A percentile compares a stretch with the other conserved stretches of the same genome.
Conservation (phyloP, 1,284 basidiomycete species). For the Puccinia polysora region DNA sequence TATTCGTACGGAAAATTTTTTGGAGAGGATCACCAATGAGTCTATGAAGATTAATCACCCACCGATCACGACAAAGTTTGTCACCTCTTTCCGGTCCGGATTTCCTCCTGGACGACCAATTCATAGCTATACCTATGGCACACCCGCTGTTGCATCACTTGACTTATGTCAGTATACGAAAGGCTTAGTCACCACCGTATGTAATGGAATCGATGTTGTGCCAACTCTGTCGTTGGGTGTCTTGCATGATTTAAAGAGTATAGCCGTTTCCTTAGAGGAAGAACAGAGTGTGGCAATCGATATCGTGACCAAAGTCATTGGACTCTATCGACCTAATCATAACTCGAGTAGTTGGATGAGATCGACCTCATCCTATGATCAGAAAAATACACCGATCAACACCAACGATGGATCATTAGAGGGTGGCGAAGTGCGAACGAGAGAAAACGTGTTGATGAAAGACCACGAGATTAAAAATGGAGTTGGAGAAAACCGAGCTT, state of each 20-base stretch:
- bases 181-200: conserved; percentile 56
- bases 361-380: conserved; percentile 7
- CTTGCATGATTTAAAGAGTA: conserved; percentile 57
- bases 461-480: conserved; percentile 22
- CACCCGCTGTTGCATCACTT: conserved; percentile 55
- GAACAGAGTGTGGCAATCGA: conserved; percentile 56
- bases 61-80: conserved; percentile 55
- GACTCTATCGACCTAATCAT: conserved; percentile 49
- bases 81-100: conserved; percentile 55
- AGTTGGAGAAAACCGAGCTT: conserved; percentile 23
- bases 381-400: conserved; percentile 2
- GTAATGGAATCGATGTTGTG: conserved; percentile 55
- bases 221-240: conserved; percentile 56
- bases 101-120: conserved; percentile 57
- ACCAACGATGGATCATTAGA: neutral
- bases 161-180: conserved; percentile 55
- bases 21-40: conserved; percentile 46
- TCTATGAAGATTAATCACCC: conserved; percentile 50
- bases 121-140: conserved; percentile 56
- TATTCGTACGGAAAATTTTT: conserved; percentile 51
- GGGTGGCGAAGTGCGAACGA: neutral
- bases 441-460: conserved; percentile 2
- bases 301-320: conserved; percentile 56
- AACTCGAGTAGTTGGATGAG: conserved; percentile 43
- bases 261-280: conserved; percentile 55